phyloP scores from a whole-genome alignment of 345 rosid species.

The Salix brachista region DNA sequence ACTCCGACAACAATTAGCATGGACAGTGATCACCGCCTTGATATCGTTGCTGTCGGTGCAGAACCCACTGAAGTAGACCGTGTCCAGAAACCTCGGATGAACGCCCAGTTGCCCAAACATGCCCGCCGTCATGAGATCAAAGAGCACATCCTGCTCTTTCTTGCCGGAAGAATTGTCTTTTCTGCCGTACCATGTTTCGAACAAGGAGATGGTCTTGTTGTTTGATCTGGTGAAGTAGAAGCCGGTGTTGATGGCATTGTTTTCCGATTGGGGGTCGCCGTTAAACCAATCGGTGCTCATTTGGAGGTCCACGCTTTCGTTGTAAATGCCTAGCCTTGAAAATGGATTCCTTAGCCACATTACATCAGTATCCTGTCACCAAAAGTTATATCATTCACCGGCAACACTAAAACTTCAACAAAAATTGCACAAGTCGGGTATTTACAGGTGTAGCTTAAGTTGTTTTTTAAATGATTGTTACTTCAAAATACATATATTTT shows the following conservation, averaged over 20 bases:
- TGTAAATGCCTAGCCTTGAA: constrained; percentile 9
- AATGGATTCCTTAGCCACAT: constrained; percentile 33
- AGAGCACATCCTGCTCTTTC: constrained; percentile 28
- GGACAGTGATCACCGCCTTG: constrained; percentile 16
- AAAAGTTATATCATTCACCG: neutral
- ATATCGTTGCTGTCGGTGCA: constrained; percentile 20
- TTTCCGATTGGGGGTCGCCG: constrained; percentile 6
- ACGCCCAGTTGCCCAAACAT: neutral
- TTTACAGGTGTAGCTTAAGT: too few species aligned
- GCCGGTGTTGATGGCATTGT: constrained; percentile 24
- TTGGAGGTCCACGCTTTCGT: constrained; percentile 20
- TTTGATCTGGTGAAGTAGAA: constrained; percentile 20
- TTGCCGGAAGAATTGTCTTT: constrained; percentile 17
- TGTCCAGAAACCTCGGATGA: constrained; percentile 19
- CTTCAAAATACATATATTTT: too few species aligned
- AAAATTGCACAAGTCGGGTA: too few species aligned
- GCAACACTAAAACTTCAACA: neutral
- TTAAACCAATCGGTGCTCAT: constrained; percentile 23
- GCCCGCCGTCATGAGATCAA: constrained; percentile 1
- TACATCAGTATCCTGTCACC: constrained; percentile 20
- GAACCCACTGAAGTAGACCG: constrained; percentile 22
- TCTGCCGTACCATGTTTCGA: constrained; percentile 22
- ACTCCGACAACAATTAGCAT: constrained; percentile 29
- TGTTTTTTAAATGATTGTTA: too few species aligned
- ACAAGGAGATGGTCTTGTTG: constrained; percentile 26